phyloP scores from a whole-genome alignment of 2,329 filamentous ascomycete species.

The Stromatinia cepivora region DNA sequence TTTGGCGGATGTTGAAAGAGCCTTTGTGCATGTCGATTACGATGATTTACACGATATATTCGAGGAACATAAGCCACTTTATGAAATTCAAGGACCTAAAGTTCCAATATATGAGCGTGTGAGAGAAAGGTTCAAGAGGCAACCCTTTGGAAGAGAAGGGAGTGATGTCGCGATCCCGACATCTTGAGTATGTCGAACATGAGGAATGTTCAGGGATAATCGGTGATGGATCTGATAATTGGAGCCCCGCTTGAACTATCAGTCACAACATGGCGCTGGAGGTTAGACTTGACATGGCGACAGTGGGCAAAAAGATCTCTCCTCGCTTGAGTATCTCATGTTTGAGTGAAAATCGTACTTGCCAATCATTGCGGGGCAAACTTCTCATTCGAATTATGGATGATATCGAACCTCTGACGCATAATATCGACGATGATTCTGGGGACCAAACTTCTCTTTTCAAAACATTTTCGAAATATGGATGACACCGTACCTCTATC shows the following conservation, averaged over 20 bases:
- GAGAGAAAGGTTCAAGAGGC: conserved; percentile 17
- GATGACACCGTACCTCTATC: neutral
- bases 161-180: neutral
- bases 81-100: conserved; percentile 20
- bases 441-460: neutral
- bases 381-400: neutral
- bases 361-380: neutral
- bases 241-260: neutral
- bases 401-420: neutral
- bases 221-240: neutral
- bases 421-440: neutral
- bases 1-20: conserved; percentile 85
- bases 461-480: neutral
- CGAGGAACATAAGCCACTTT: conserved; percentile 23
- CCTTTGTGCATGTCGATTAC: conserved; percentile 96
- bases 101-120: conserved; percentile 17
- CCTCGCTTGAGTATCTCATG: neutral
- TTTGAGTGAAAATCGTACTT: neutral
- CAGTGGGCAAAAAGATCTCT: neutral
- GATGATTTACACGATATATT: conserved; percentile 49
- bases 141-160: neutral
- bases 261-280: neutral
- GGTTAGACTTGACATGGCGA: neutral
- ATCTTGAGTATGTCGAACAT: neutral
- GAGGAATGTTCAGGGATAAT: neutral